Percentiles rank a stretch among this genome's conserved stretches.
These are phyloP conservation scores for Daldinia concentrica DNA, from an alignment of 495 filamentous ascomycete species.

Conservation along the genomic window DNA sequence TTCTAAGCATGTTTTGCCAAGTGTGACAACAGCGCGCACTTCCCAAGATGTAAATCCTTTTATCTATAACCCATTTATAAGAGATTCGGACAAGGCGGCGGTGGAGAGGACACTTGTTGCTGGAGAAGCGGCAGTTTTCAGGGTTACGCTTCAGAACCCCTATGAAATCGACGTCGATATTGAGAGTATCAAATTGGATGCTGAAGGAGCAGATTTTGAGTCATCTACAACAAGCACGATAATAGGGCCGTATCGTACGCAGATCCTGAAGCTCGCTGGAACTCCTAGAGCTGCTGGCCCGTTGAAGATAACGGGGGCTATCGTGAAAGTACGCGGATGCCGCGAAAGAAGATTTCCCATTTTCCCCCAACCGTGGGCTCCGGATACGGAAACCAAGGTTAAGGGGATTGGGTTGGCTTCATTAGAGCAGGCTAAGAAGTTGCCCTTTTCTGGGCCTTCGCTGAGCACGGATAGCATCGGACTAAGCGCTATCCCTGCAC, in stretches of 20 bases:
- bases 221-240: slow-evolving; percentile 69
- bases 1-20: slow-evolving; percentile 73
- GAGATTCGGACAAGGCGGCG: slow-evolving; percentile 64
- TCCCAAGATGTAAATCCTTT: slow-evolving; percentile 80
- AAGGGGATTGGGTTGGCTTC: slow-evolving; percentile 75
- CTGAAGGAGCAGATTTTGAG: slow-evolving; percentile 74
- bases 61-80: slow-evolving; percentile 89
- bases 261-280: slow-evolving; percentile 76
- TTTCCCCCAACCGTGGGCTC: slow-evolving; percentile 78
- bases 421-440: slow-evolving; percentile 55
- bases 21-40: slow-evolving; percentile 61
- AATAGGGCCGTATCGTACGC: slow-evolving; percentile 81
- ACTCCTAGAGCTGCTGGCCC: slow-evolving; percentile 71
- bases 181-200: slow-evolving; percentile 79
- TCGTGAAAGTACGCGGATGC: slow-evolving; percentile 82
- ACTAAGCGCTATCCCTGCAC: slow-evolving; percentile 76
- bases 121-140: slow-evolving; percentile 78
- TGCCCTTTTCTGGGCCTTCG: slow-evolving; percentile 47
- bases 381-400: slow-evolving; percentile 74
- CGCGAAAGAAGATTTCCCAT: slow-evolving; percentile 83
- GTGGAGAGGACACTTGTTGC: slow-evolving; percentile 76
- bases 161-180: slow-evolving; percentile 93
- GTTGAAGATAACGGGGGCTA: slow-evolving; percentile 79
- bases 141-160: slow-evolving; percentile 87
- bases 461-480: slow-evolving; percentile 60